Conservation (phyloP, 305 asterid species). For the Caryopteris hybrid region DNA sequence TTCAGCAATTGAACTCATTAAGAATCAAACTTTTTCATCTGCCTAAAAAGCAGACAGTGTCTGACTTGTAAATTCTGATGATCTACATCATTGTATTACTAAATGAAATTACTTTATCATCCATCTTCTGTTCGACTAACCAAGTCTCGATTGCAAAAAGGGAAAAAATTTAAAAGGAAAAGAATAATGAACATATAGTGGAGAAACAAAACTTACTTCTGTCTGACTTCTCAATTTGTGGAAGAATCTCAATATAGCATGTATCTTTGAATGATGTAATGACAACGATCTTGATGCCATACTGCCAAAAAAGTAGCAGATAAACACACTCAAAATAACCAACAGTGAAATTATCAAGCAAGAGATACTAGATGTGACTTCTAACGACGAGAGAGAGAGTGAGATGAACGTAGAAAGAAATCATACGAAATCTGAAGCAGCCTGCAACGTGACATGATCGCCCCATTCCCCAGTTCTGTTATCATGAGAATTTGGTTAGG, state of each 20-base stretch:
- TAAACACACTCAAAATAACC: background rate
- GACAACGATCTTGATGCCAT: constrained; percentile 77
- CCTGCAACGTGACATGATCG: constrained; percentile 88
- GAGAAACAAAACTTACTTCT: constrained; percentile 46
- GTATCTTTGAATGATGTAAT: constrained; percentile 89
- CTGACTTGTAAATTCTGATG: too few species aligned
- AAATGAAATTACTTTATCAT: background rate
- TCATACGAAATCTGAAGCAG: constrained; percentile 84
- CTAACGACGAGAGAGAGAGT: background rate
- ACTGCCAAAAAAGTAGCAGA: constrained; percentile 38
- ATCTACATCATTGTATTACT: too few species aligned
- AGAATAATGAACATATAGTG: too few species aligned
- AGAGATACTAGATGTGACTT: too few species aligned
- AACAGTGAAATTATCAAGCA: background rate
- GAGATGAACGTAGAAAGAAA: constrained; percentile 8
- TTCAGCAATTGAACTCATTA: background rate
- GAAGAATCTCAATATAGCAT: constrained; percentile 83
- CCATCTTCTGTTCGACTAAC: background rate
- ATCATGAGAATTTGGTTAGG: constrained; percentile 25
- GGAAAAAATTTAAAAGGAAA: background rate
- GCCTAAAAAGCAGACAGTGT: too few species aligned
- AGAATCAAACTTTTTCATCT: too few species aligned
- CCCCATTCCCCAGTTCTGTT: constrained; percentile 94
- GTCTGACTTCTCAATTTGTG: constrained; percentile 61
- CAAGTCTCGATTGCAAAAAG: background rate